A percentile compares a stretch with the other conserved stretches of the same genome.
phyloP scores from a whole-genome alignment of 495 filamentous ascomycete species.

The Tuber borchii region DNA sequence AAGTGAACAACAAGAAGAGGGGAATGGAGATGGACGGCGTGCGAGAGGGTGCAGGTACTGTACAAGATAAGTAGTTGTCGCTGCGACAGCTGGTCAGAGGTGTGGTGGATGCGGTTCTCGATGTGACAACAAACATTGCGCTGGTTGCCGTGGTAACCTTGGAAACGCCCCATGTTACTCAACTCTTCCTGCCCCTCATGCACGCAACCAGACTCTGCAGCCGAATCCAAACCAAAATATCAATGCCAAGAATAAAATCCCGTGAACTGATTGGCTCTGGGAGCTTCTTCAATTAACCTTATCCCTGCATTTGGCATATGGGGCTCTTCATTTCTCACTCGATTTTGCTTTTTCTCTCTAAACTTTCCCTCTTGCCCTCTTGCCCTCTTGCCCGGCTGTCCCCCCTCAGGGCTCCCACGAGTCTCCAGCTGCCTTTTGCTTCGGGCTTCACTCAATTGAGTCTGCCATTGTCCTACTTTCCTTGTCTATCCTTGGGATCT shows the following conservation, averaged over 20 bases:
- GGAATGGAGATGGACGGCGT: constrained; percentile 28
- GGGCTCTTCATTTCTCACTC: not conserved
- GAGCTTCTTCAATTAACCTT: not conserved
- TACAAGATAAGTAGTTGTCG: constrained; percentile 7
- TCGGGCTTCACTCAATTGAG: not conserved
- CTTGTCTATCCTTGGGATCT: not conserved
- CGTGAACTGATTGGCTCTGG: not conserved
- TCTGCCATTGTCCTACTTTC: not conserved
- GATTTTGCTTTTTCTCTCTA: not conserved
- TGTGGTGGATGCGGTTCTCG: constrained; percentile 18
- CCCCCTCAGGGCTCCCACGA: not conserved
- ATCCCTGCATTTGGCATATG: not conserved
- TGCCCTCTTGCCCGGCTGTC: not conserved
- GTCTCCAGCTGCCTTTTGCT: constrained; percentile 5
- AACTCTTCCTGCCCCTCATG: not conserved
- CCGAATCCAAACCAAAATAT: not conserved
- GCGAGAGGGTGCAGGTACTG: constrained; percentile 33
- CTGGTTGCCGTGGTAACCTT: constrained; percentile 30
- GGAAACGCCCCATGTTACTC: not conserved
- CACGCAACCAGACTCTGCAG: not conserved
- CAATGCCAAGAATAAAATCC: not conserved
- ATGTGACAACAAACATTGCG: constrained; percentile 36
- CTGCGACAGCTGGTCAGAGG: constrained; percentile 18
- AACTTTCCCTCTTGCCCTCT: not conserved
- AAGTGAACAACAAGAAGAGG: constrained; percentile 32